Evolutionary conservation across 2,329 filamentous ascomycete genomes (phyloP).

Genomic region (Claviceps sp.): DNA sequence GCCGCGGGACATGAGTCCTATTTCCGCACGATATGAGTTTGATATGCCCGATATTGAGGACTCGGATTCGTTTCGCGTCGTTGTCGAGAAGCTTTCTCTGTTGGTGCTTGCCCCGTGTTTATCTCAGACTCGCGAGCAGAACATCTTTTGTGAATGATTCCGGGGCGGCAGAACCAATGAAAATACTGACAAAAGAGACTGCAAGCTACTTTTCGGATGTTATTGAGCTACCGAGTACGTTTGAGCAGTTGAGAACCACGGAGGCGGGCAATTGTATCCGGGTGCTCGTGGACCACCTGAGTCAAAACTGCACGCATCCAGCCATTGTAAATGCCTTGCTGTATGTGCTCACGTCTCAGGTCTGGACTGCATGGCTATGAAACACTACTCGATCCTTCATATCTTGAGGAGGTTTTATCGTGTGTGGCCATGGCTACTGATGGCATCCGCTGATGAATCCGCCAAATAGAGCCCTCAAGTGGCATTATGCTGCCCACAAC

Average conservation of each 20-base stretch:
- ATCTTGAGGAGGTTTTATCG: not conserved
- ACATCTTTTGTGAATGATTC: too few relatives aligned
- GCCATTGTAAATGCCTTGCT: constrained; percentile 60
- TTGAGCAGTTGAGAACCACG: constrained; percentile 60
- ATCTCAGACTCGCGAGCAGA: too few relatives aligned
- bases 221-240: constrained; percentile 51
- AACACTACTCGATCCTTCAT: not conserved
- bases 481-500: constrained; percentile 52
- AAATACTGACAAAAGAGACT: not conserved
- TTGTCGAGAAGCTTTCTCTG: constrained; percentile 55
- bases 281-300: constrained; percentile 50
- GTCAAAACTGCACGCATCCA: constrained; percentile 49
- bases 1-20: constrained; percentile 21
- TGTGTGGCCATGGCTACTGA: not conserved
- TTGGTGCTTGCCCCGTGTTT: constrained; percentile 21
- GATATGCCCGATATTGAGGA: constrained; percentile 42
- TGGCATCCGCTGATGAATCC: not conserved
- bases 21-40: constrained; percentile 19
- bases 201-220: constrained; percentile 49
- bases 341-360: constrained; percentile 30
- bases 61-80: constrained; percentile 46
- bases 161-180: too few relatives aligned
- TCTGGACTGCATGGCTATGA: not conserved
- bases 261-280: constrained; percentile 45
- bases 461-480: constrained; percentile 50